phyloP scores from a whole-genome alignment of 345 rosid species.

The Raphanus raphanistrum region DNA sequence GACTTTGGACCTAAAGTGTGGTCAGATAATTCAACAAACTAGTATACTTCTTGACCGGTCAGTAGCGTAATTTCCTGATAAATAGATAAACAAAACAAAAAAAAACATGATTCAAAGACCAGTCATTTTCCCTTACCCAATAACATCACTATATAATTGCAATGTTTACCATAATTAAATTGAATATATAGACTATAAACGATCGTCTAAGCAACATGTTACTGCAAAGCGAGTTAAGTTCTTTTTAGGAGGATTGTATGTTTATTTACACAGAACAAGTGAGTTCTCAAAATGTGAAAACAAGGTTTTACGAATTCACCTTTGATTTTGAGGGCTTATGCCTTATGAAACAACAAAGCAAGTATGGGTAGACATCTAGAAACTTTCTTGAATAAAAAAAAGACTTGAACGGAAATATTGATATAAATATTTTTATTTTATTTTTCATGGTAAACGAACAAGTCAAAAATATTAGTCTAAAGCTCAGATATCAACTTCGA shows the following conservation, averaged over 20 bases:
- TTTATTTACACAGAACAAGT: not conserved
- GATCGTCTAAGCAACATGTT: conserved; percentile 34
- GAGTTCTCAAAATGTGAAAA: conserved; percentile 1
- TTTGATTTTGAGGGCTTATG: not conserved
- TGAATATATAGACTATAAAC: conserved; percentile 3
- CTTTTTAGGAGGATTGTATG: not conserved
- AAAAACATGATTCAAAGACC: not conserved
- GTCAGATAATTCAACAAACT: not conserved
- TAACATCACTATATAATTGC: conserved; percentile 6
- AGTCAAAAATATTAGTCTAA: conserved; percentile 29
- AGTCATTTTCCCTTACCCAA: conserved; percentile 35
- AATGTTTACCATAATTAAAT: not conserved
- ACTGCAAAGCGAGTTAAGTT: conserved; percentile 9
- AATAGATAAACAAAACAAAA: not conserved
- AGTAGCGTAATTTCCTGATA: conserved; percentile 20
- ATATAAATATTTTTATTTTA: not conserved
- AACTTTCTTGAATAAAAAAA: conserved; percentile 15
- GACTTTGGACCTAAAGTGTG: not conserved
- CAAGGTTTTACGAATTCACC: not conserved
- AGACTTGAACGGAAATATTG: conserved; percentile 17
- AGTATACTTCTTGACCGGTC: conserved; percentile 15
- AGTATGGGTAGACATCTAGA: not conserved
- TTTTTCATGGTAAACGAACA: conserved; percentile 16
- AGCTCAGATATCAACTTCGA: conserved; percentile 42
- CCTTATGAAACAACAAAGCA: not conserved